Evolutionary conservation across 2,329 filamentous ascomycete species (phyloP), one percentile per base, ranked within the genome.

Genomic region (Colletotrichum coccodes): DNA sequence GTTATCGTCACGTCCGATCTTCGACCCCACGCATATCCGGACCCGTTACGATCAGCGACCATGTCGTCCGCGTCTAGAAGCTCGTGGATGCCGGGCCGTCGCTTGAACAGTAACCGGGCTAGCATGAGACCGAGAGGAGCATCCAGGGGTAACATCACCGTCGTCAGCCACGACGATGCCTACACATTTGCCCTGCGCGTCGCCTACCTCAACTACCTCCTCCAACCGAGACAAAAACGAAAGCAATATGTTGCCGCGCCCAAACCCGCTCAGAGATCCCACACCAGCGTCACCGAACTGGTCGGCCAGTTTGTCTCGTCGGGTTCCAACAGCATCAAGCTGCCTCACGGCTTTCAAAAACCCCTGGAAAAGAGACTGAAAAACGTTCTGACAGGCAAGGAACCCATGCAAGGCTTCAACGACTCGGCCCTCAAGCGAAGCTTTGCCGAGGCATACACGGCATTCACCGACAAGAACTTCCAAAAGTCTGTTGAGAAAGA

Each of bases 401-500:
- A 98, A 82, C 90, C 86, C 73, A 87, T 95, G 77, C 94, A 93
- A 16, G 96, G 97, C 76, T 99, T 92, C 81, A 93, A 92, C 76
- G 96, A 99, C 83, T 86, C 93, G n/a, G 85, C 92, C 30, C 91
- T 99, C 72, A 98, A 97, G 82, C 89, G 95, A 70, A 97, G 94
- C 2, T 99, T 99, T 82, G 96, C 94, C 63, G 93, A 94, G 72
- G 97, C 97, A 72, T 92, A 98, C 78, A 98, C 95, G 68, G 92
- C 94, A 64, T 93, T 99, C 79, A 98, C 95, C 74, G 94, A 97
- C 71, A 91, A 91, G 70, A 90, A 89, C 52, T 98, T 98, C 76
- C 91, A 94, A 73, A 97, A 94, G 82, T 92, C 91, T 68, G 94
- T 98, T 84, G 94, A 98, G 77, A 97, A 97, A 81, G 95, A 98